phyloP scores from a whole-genome alignment of 768 basidiomycete genomes.

The Rhodosporidiobolus sp. region DNA sequence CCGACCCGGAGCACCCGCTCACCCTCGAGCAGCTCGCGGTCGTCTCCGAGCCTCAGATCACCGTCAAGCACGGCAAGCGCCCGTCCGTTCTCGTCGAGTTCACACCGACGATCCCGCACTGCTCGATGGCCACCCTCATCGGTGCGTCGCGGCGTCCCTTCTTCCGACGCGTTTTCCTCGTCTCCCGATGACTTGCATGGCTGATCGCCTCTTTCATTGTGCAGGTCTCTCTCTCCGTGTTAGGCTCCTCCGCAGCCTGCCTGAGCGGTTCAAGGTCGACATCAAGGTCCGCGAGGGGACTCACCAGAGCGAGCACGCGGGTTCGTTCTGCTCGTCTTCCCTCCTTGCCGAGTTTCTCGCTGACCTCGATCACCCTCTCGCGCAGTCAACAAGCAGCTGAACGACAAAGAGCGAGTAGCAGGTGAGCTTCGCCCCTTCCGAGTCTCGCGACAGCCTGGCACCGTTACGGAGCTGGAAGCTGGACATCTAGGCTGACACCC shows the following conservation, averaged over 20 bases:
- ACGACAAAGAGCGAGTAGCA: conserved; percentile 97
- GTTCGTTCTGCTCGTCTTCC: conserved; percentile 54
- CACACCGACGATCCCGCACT: conserved; percentile 93
- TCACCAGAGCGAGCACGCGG: conserved; percentile 88
- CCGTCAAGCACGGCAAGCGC: conserved; percentile 53
- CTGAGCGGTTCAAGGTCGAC: conserved; percentile 89
- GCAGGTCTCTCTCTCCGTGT: conserved; percentile 94
- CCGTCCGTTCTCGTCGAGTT: conserved; percentile 82
- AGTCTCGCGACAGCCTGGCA: not conserved
- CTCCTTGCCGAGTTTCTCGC: too few relatives aligned
- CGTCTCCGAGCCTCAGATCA: conserved; percentile 83
- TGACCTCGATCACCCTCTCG: too few relatives aligned
- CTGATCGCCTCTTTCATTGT: not conserved
- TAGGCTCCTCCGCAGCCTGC: conserved; percentile 79
- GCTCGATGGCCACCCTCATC: conserved; percentile 94
- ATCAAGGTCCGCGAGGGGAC: conserved; percentile 89
- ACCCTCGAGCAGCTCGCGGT: conserved; percentile 92
- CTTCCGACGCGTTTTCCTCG: not conserved
- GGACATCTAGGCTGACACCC: too few relatives aligned
- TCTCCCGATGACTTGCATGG: not conserved
- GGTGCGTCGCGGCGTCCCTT: conserved; percentile 55
- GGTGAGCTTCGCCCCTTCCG: conserved; percentile 3
- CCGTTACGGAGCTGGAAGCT: too few relatives aligned
- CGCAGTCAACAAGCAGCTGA: conserved; percentile 94
- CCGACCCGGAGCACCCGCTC: conserved; percentile 89